Evolutionary conservation across 345 rosid genomes (phyloP).

Genomic region (Firmiana major): DNA sequence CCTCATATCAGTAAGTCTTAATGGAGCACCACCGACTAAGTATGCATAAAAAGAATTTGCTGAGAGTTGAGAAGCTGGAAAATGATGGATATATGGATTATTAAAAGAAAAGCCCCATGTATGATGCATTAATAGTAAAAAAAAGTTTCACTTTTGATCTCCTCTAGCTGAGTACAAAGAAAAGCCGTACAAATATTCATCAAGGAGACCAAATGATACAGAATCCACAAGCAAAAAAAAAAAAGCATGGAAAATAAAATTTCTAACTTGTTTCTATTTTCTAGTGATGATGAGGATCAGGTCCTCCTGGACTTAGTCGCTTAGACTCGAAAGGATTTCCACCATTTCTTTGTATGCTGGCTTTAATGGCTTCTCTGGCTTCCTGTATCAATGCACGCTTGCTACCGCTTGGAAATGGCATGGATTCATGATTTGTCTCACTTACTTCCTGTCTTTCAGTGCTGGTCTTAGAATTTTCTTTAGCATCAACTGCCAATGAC

Average conservation of each 20-base stretch:
- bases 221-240: no score
- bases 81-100: background rate
- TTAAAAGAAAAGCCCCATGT: background rate
- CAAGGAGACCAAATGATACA: background rate
- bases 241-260: no score
- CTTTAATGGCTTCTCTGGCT: conserved; percentile 39
- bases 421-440: background rate
- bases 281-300: conserved; percentile 70
- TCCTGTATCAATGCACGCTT: conserved; percentile 36
- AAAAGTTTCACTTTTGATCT: background rate
- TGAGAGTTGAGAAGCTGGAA: background rate
- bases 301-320: conserved; percentile 66
- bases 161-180: background rate
- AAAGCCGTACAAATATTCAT: background rate
- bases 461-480: background rate
- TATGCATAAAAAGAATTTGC: background rate
- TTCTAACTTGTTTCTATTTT: no score
- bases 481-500: background rate
- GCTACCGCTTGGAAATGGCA: background rate
- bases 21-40: background rate
- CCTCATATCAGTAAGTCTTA: background rate
- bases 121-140: background rate
- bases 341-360: conserved; percentile 35
- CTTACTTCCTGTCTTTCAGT: background rate
- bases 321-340: conserved; percentile 38